A percentile compares a stretch with the other conserved stretches of the same genome.
phyloP scores from a whole-genome alignment of 2,329 filamentous ascomycete genomes.

The Paecilomyces sp. region DNA sequence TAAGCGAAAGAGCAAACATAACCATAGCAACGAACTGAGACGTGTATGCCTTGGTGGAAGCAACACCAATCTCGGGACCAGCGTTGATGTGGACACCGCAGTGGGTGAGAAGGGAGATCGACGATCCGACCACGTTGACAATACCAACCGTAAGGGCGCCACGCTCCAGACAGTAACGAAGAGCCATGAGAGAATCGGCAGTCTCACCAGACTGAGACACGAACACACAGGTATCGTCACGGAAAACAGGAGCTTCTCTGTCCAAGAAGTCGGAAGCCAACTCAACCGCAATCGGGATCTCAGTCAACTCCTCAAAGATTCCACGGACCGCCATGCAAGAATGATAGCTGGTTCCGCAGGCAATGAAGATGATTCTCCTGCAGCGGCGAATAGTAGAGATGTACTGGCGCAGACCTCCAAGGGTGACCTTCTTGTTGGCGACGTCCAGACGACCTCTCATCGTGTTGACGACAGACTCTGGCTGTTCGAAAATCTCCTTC shows the following conservation, averaged over 20 bases:
- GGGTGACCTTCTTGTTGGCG: conserved; percentile 87
- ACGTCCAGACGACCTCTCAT: conserved; percentile 98
- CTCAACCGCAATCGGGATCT: conserved; percentile 96
- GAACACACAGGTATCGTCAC: conserved; percentile 97
- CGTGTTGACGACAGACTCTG: conserved; percentile 97
- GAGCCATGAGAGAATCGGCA: conserved; percentile 91
- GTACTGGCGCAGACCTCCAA: conserved; percentile 93
- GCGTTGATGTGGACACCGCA: conserved; percentile 99
- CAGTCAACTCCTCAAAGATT: conserved; percentile 93
- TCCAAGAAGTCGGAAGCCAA: conserved; percentile 97
- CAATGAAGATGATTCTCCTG: conserved; percentile 97
- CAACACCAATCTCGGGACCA: conserved; percentile 96
- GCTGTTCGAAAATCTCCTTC: conserved; percentile 99
- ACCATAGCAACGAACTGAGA: conserved; percentile 99
- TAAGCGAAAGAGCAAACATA: conserved; percentile 96
- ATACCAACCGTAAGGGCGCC: conserved; percentile 96
- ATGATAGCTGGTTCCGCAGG: conserved; percentile 96
- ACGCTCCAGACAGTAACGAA: conserved; percentile 96
- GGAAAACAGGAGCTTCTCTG: conserved; percentile 93
- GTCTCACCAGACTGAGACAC: conserved; percentile 99
- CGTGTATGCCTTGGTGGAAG: conserved; percentile 98
- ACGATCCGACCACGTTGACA: conserved; percentile 97
- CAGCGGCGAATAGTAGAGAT: conserved; percentile 94
- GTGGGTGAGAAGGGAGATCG: conserved; percentile 97
- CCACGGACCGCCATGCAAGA: conserved; percentile 99